These are phyloP conservation scores for Suhomyces chickasaworum DNA, from an alignment of 1,139 yeast species.

Conservation along the genomic window DNA sequence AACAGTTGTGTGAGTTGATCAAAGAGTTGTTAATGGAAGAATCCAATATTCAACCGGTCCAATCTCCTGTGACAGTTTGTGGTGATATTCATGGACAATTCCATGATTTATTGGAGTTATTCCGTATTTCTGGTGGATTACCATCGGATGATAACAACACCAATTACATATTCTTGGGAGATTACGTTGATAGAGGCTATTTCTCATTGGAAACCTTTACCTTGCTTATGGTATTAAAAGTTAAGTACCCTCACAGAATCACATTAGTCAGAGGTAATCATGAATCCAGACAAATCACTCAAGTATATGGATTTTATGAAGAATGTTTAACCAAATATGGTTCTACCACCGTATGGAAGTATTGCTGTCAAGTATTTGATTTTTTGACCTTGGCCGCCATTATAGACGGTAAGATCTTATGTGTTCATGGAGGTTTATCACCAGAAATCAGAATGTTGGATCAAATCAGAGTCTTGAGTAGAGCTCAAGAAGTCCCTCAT, in stretches of 20 bases:
- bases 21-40: constrained; percentile 34
- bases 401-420: constrained; percentile 87
- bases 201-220: constrained; percentile 92
- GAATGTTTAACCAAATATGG: constrained; percentile 93
- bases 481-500: constrained; percentile 99
- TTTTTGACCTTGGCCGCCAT: constrained; percentile 91
- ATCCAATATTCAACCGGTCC: constrained; percentile 89
- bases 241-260: constrained; percentile 80
- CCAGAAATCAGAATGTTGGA: constrained; percentile 97
- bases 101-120: constrained; percentile 88
- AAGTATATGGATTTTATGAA: constrained; percentile 89
- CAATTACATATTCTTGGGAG: constrained; percentile 86
- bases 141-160: constrained; percentile 54
- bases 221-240: constrained; percentile 85
- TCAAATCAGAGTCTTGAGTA: constrained; percentile 87
- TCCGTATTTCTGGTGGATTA: constrained; percentile 91
- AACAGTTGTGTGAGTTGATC: constrained; percentile 88
- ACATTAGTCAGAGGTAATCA: constrained; percentile 93
- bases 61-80: constrained; percentile 93
- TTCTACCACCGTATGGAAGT: constrained; percentile 96
- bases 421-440: constrained; percentile 97
- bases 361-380: constrained; percentile 95
- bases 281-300: constrained; percentile 93
- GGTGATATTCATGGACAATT: constrained; percentile 99
- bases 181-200: constrained; percentile 96